Evolutionary conservation across 2,329 filamentous ascomycete species (phyloP), one percentile per base, ranked within the genome.

Genomic region (Ilyonectria robusta): DNA sequence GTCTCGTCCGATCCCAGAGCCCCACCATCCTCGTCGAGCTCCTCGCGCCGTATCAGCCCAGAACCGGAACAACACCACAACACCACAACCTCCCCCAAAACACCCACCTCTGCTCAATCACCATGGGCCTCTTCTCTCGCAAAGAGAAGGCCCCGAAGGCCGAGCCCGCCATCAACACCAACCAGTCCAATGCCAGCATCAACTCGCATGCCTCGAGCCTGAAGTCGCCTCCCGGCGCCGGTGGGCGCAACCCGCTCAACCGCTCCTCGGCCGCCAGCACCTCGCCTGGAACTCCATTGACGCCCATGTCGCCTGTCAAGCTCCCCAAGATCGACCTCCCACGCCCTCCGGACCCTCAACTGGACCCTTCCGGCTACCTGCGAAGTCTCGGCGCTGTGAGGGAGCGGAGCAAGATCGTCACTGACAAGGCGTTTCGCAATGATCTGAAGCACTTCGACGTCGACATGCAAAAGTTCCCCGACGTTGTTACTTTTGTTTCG

Each of bases 291-390:
- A 86, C 84, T 3, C 84, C 86, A n/a, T 69, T 85, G 66, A 84
- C 86, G 11, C 85, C 86, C 51, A 86, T 88, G 78, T 84, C 86
- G 40, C 84, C 79, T 66, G 78, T 79, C 72, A 85, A 82, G 69
- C 87, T 95, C 72, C 90, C 92, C 73, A 93, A 94, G 80, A 87
- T 97, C 76, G 89, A 94, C 70, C 88, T 98, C 54, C 93, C 95
- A 56, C 92, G 90, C 76, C 91, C 94, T 17, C 95, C 95, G 31
- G 95, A 98, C 81, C 95, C 95, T 76, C 88, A 92, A 69, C 86
- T 95, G 73, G 94, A 98, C 79, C 95, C 95, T 21, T 94, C 93
- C 26, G 95, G 91, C 68, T 98, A 98, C 81, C 88, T 99, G 76
- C 91, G 93, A 78, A 98, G 94, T 82, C 89, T 98, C 76, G 91